A percentile compares a stretch with the other conserved stretches of the same genome.
phyloP scores from a whole-genome alignment of 805 yeast species.

The Kodamaea kaohsiungensis region DNA sequence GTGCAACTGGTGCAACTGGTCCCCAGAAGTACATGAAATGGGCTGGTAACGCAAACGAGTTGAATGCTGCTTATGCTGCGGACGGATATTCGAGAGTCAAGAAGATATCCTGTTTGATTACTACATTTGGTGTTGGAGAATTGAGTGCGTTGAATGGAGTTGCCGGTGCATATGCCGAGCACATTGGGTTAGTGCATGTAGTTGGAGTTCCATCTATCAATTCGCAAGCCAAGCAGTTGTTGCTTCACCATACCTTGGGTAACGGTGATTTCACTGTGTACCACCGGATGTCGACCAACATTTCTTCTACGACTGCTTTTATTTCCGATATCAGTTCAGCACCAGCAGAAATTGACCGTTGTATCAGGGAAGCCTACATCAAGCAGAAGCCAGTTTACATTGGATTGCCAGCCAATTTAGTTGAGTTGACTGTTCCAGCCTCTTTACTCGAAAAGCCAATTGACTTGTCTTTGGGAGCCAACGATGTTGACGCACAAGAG shows the following conservation, averaged over 20 bases:
- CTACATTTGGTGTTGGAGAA: conserved; percentile 39
- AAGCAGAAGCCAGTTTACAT: conserved; percentile 37
- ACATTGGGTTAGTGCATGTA: conserved; percentile 36
- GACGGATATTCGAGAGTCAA: conserved; percentile 28
- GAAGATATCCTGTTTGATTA: conserved; percentile 31
- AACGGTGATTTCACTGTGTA: conserved; percentile 44
- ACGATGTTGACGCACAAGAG: conserved; percentile 33
- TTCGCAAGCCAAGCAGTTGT: conserved; percentile 37
- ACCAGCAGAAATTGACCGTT: conserved; percentile 33
- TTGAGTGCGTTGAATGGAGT: conserved; percentile 38
- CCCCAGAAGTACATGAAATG: no score
- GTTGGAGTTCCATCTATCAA: conserved; percentile 37
- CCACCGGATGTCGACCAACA: conserved; percentile 36
- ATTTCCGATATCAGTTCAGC: conserved; percentile 29
- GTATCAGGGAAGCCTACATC: conserved; percentile 33
- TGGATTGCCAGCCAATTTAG: conserved; percentile 38
- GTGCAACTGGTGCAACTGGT: no score
- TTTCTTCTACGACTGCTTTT: conserved; percentile 33
- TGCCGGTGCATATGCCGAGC: conserved; percentile 38
- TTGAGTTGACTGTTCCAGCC: conserved; percentile 33
- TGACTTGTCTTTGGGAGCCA: conserved; percentile 27
- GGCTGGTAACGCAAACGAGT: conserved; percentile 39
- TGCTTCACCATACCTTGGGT: conserved; percentile 45
- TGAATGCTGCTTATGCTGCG: conserved; percentile 29
- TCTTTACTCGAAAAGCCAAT: conserved; percentile 29